phyloP scores from a whole-genome alignment of 1,139 yeast species.

The Candida glucosophila region DNA sequence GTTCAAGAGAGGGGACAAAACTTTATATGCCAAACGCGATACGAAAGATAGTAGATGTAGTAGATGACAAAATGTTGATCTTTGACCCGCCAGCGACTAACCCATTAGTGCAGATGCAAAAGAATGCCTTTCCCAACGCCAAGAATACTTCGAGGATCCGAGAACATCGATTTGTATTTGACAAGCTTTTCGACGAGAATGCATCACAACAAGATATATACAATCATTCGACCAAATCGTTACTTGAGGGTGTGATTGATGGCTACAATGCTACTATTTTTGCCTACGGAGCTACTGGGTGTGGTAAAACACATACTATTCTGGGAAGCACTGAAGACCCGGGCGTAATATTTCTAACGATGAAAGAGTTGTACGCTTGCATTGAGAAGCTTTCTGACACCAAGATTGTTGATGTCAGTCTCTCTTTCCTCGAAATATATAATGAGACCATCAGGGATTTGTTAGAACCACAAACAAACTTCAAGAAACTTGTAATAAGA shows the following conservation, averaged over 20 bases:
- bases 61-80: constrained; percentile 81
- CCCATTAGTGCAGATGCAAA: constrained; percentile 55
- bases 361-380: constrained; percentile 61
- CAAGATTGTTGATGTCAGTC: constrained; percentile 48
- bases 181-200: constrained; percentile 59
- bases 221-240: constrained; percentile 56
- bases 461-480: constrained; percentile 45
- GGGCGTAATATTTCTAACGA: constrained; percentile 73
- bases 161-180: constrained; percentile 80
- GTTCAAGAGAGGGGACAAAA: constrained; percentile 7
- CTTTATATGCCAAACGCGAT: constrained; percentile 39
- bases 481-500: constrained; percentile 45
- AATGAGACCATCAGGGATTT: constrained; percentile 83
- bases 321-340: constrained; percentile 69
- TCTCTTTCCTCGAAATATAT: constrained; percentile 80
- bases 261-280: constrained; percentile 89
- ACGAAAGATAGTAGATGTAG: constrained; percentile 69
- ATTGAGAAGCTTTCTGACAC: constrained; percentile 51
- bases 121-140: constrained; percentile 42
- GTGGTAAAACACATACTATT: constrained; percentile 94
- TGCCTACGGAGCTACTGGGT: constrained; percentile 97
- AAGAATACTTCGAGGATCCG: constrained; percentile 41
- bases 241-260: constrained; percentile 66
- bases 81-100: constrained; percentile 83
- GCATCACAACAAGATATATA: constrained; percentile 65